Evolutionary conservation across 1,284 basidiomycete genomes (phyloP), one percentile per base, ranked within the genome.

Genomic region (Rhodotorula sp.): DNA sequence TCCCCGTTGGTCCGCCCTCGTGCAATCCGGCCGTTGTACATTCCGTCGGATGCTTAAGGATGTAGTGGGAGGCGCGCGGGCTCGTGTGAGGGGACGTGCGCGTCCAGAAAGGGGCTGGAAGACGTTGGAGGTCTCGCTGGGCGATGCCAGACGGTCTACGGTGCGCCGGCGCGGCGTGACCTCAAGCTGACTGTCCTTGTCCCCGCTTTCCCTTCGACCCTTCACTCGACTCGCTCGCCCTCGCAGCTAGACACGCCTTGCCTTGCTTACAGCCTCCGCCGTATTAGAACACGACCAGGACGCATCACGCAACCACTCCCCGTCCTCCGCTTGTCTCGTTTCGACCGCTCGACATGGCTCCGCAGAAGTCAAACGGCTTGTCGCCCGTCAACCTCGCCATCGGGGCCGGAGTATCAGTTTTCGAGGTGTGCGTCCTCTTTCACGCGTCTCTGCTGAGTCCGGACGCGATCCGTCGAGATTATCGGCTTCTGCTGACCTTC

Each of bases 331-430:
- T 52, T 9, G 24, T 15, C 34, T 16, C 26, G 9, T 28, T 48
- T 16, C 46, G 22, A 2, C 20, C 40, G 10, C 46, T n/a, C 15
- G 4, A 20, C 26, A 58, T 37, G 51, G 30, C 46, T n/a, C 28
- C 26, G 22, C 51, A 26, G 37, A 24, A 37, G 22, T 46, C 40
- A 50, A 50, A 56, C 6, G 52, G 16, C 37, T 37, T 56, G 44
- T 46, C 46, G 37, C 40, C 54, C 44, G 15, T 31, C 30, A 74
- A 74, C 61, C 57, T 74, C 44, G 63, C 57, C 15, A 51, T 74
- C 44, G 72, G 70, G 15, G 65, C 70, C 1, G 60, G 31, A 34
- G 72, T 74, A 2, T 65, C 63, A 10, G 30, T 72, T 26, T 72
- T 74, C 48, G 70, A 72, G 53, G 69, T 71, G 70, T 62, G 16